phyloP scores from a whole-genome alignment of 2,329 filamentous ascomycete genomes.

The Claviceps arundinis region DNA sequence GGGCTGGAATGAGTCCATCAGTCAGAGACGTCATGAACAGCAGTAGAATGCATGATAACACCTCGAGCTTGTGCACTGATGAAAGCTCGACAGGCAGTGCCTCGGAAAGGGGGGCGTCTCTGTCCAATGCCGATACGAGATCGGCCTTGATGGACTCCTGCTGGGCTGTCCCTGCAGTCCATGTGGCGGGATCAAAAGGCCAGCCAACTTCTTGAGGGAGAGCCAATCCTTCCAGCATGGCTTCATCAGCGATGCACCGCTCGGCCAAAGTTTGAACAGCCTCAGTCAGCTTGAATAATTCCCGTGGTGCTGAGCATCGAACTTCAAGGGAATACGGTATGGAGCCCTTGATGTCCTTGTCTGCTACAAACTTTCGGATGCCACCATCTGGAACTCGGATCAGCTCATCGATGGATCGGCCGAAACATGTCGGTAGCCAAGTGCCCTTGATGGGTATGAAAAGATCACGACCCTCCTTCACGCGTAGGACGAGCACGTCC shows the following conservation, averaged over 20 bases:
- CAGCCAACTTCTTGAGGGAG: conserved; percentile 44
- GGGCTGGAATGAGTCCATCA: conserved; percentile 63
- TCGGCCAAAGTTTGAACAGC: conserved; percentile 49
- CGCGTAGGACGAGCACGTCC: conserved; percentile 76
- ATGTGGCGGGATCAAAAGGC: conserved; percentile 40
- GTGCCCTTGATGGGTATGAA: conserved; percentile 69
- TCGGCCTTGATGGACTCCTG: conserved; percentile 18
- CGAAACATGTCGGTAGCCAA: conserved; percentile 76
- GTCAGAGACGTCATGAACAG: conserved; percentile 61
- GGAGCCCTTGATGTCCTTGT: conserved; percentile 27
- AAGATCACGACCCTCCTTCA: conserved; percentile 75
- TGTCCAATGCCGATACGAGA: conserved; percentile 59
- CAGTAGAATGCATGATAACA: conserved; percentile 56
- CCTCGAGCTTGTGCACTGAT: conserved; percentile 57
- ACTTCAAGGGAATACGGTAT: conserved; percentile 46
- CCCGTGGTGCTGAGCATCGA: conserved; percentile 70
- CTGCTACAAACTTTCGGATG: conserved; percentile 40
- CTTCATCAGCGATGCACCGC: conserved; percentile 44
- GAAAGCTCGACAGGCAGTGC: conserved; percentile 50
- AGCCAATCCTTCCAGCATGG: conserved; percentile 42
- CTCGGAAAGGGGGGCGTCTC: conserved; percentile 46
- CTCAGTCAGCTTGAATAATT: conserved; percentile 82
- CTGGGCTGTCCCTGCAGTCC: conserved; percentile 13
- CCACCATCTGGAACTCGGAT: conserved; percentile 76
- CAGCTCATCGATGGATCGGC: conserved; percentile 76